Conservation (phyloP, 345 rosid genomes). For the Odontarrhena argentea region DNA sequence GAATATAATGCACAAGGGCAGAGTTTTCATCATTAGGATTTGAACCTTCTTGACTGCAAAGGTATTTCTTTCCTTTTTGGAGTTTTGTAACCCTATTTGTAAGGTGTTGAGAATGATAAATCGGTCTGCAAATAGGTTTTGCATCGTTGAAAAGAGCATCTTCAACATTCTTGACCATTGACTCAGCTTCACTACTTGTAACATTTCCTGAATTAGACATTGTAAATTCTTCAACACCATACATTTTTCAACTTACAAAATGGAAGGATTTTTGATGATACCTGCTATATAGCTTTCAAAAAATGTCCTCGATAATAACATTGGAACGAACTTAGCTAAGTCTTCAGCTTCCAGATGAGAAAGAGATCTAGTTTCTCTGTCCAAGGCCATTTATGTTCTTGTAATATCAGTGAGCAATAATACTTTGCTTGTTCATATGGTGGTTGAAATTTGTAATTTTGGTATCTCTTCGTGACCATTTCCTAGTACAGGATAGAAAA, state of each 20-base stretch:
- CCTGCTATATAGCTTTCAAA: slow-evolving; percentile 76
- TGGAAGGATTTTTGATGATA: slow-evolving; percentile 22
- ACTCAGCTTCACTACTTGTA: slow-evolving; percentile 61
- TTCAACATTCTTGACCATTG: slow-evolving; percentile 63
- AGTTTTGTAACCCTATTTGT: slow-evolving; percentile 71
- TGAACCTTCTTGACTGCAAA: slow-evolving; percentile 61
- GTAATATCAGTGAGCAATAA: slow-evolving; percentile 66
- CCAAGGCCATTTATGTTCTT: slow-evolving; percentile 67
- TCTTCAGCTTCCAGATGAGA: slow-evolving; percentile 59
- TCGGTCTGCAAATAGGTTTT: slow-evolving; percentile 61
- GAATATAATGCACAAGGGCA: slow-evolving; percentile 78
- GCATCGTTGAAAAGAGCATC: slow-evolving; percentile 59
- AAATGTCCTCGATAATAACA: slow-evolving; percentile 69
- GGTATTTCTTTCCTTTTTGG: slow-evolving; percentile 52
- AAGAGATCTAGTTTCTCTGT: slow-evolving; percentile 70
- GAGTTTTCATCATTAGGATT: slow-evolving; percentile 82
- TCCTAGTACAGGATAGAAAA: slow-evolving; percentile 49
- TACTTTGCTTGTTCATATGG: slow-evolving; percentile 71
- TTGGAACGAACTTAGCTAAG: slow-evolving; percentile 62
- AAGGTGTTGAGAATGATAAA: slow-evolving; percentile 69
- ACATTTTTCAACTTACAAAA: not conserved
- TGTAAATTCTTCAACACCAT: too few species aligned
- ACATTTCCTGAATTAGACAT: slow-evolving; percentile 56
- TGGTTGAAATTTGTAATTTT: slow-evolving; percentile 71
- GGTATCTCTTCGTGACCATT: slow-evolving; percentile 56